These are phyloP conservation scores for Parafenestella ontariensis DNA, from an alignment of 2,329 filamentous ascomycete species.

Conservation along the genomic window DNA sequence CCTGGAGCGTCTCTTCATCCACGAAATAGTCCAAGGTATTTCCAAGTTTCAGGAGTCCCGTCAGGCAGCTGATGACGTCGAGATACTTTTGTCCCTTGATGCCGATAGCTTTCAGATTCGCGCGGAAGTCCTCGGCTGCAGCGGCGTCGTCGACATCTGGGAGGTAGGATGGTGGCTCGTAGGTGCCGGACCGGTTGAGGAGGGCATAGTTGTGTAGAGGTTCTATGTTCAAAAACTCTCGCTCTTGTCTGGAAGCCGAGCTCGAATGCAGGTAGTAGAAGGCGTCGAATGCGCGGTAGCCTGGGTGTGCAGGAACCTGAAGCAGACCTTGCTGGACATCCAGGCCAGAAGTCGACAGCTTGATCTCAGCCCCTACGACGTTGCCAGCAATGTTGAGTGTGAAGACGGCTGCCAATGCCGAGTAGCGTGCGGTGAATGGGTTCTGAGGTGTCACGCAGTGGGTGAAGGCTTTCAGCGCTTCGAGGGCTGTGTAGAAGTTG, in stretches of 20 bases:
- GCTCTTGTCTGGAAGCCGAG: slow-evolving; percentile 86
- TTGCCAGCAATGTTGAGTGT: slow-evolving; percentile 82
- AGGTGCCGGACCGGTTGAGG: slow-evolving; percentile 83
- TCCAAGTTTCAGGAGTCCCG: slow-evolving; percentile 87
- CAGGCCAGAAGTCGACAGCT: slow-evolving; percentile 85
- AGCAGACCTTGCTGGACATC: slow-evolving; percentile 83
- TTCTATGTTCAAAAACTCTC: slow-evolving; percentile 85
- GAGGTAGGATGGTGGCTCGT: slow-evolving; percentile 83
- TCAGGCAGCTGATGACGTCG: slow-evolving; percentile 83
- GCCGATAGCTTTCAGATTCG: slow-evolving; percentile 86
- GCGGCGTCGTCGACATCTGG: slow-evolving; percentile 92
- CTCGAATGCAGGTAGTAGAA: slow-evolving; percentile 96
- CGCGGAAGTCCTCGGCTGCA: slow-evolving; percentile 89
- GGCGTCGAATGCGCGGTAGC: slow-evolving; percentile 93
- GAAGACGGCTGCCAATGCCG: slow-evolving; percentile 79
- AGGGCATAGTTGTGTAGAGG: slow-evolving; percentile 78
- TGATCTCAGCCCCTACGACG: slow-evolving; percentile 75
- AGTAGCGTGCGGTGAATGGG: slow-evolving; percentile 81
- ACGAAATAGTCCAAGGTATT: slow-evolving; percentile 86
- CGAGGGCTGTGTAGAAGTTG: slow-evolving; percentile 77
- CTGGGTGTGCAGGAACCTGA: slow-evolving; percentile 77
- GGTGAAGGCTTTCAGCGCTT: slow-evolving; percentile 84
- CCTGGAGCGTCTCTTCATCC: slow-evolving; percentile 83
- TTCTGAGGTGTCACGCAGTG: slow-evolving; percentile 88
- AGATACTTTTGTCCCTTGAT: slow-evolving; percentile 87